phyloP scores from a whole-genome alignment of 805 yeast species.

The Barnettozyma sp. region DNA sequence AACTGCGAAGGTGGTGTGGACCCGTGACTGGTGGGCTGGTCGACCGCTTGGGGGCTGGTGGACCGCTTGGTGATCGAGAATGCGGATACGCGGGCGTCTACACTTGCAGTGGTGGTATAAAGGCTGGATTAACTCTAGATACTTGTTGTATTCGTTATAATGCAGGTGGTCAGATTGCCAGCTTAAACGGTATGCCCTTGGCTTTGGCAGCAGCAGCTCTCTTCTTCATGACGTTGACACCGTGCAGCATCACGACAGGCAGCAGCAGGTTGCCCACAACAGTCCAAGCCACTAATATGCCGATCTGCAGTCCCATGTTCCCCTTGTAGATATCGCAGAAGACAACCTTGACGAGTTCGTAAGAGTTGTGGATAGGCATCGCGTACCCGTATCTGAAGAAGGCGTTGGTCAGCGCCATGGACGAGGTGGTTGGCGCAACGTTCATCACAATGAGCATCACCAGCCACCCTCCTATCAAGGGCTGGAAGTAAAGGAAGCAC shows the following conservation, averaged over 20 bases:
- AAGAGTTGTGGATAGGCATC: conserved; percentile 60
- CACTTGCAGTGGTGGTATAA: too few species aligned
- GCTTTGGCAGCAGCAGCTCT: conserved; percentile 3
- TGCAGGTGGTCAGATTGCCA: neutral
- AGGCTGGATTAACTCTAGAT: too few species aligned
- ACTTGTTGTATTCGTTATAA: too few species aligned
- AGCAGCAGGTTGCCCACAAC: conserved; percentile 37
- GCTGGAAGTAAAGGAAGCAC: conserved; percentile 47
- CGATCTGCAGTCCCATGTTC: conserved; percentile 51
- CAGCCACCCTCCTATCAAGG: conserved; percentile 65
- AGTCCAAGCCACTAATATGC: conserved; percentile 54
- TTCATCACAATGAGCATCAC: conserved; percentile 58
- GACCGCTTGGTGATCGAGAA: too few species aligned
- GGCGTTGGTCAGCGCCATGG: conserved; percentile 49
- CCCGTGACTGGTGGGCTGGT: too few species aligned
- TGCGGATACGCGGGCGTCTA: too few species aligned
- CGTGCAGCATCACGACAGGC: conserved; percentile 36
- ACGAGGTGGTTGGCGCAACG: conserved; percentile 57
- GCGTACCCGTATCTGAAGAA: conserved; percentile 60
- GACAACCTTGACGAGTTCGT: conserved; percentile 51
- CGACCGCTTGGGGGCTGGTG: too few species aligned
- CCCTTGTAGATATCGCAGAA: conserved; percentile 51
- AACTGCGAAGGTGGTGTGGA: too few species aligned
- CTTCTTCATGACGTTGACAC: conserved; percentile 7
- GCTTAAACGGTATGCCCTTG: conserved; percentile 1